phyloP scores from a whole-genome alignment of 495 filamentous ascomycete genomes.

The Podospora pseudoanserina region DNA sequence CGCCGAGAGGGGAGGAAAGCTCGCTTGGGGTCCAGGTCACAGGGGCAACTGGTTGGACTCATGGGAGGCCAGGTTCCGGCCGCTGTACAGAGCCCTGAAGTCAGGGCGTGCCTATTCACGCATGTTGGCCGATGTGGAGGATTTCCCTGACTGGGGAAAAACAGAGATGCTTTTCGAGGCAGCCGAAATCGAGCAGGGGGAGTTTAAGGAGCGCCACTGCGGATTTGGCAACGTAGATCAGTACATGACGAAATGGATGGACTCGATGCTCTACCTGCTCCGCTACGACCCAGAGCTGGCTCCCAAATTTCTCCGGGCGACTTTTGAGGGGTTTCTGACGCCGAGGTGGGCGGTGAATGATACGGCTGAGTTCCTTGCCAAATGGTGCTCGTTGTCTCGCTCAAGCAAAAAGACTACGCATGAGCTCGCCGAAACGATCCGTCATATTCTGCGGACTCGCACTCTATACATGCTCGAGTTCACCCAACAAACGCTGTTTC shows the following conservation, averaged over 20 bases:
- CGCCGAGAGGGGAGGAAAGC: background rate
- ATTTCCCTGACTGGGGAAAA: background rate
- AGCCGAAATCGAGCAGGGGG: background rate
- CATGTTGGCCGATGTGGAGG: background rate
- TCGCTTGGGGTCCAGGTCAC: background rate
- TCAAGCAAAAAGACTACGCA: background rate
- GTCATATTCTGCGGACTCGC: constrained; percentile 17
- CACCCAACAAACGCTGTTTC: constrained; percentile 31
- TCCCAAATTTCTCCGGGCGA: constrained; percentile 49
- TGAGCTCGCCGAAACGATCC: constrained; percentile 10
- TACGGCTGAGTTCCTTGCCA: constrained; percentile 45
- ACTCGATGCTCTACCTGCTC: constrained; percentile 48
- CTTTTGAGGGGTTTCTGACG: constrained; percentile 39
- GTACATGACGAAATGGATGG: background rate
- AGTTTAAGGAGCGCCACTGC: background rate
- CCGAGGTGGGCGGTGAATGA: constrained; percentile 51
- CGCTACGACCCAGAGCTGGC: constrained; percentile 41
- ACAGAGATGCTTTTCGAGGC: background rate
- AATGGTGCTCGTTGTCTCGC: background rate
- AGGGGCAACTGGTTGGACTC: background rate
- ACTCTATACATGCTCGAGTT: constrained; percentile 22
- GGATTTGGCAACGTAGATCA: background rate
- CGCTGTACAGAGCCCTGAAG: background rate
- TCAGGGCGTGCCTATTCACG: background rate
- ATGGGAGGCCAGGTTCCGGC: background rate